Evolutionary conservation across 2,329 filamentous ascomycete species (phyloP).

Genomic region (Exserohilum rostratum): DNA sequence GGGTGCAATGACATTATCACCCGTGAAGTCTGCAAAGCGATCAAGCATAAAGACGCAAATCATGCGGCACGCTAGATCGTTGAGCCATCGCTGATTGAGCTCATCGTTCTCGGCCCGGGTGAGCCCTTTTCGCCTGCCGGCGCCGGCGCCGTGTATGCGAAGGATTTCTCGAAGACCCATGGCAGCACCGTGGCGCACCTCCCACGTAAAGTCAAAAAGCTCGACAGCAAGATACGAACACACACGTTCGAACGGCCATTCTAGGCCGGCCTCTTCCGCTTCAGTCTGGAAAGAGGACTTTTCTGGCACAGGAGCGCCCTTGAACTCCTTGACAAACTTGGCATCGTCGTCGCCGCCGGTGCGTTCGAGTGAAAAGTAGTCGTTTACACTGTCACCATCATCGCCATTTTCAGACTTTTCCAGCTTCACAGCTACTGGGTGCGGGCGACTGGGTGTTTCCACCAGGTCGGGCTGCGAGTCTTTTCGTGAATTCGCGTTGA

Average conservation of each 20-base stretch:
- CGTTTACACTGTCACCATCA: constrained; percentile 56
- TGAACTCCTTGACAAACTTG: constrained; percentile 95
- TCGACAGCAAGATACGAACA: constrained; percentile 95
- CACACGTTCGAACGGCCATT: constrained; percentile 93
- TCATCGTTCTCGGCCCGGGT: constrained; percentile 74
- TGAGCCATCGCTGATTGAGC: constrained; percentile 84
- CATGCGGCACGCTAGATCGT: constrained; percentile 92
- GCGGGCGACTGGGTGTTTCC: constrained; percentile 55
- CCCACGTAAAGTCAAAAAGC: constrained; percentile 92
- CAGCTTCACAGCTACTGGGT: constrained; percentile 61
- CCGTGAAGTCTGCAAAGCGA: constrained; percentile 96
- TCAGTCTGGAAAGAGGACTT: constrained; percentile 86
- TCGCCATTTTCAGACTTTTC: constrained; percentile 67
- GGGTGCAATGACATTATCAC: constrained; percentile 93
- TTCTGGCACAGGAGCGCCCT: constrained; percentile 78
- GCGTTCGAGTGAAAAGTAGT: constrained; percentile 91
- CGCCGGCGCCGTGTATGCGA: constrained; percentile 87
- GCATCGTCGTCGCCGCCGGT: constrained; percentile 82
- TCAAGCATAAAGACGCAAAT: constrained; percentile 97
- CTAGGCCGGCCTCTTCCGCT: constrained; percentile 74
- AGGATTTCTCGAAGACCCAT: constrained; percentile 93
- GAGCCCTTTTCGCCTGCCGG: constrained; percentile 77
- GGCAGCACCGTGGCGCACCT: constrained; percentile 92
- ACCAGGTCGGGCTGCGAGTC: constrained; percentile 66
- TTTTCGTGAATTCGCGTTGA: constrained; percentile 70